Base-by-base conservation (phyloP, 352 stramenopile genomes). In the Globisporangium perplexum region DNA sequence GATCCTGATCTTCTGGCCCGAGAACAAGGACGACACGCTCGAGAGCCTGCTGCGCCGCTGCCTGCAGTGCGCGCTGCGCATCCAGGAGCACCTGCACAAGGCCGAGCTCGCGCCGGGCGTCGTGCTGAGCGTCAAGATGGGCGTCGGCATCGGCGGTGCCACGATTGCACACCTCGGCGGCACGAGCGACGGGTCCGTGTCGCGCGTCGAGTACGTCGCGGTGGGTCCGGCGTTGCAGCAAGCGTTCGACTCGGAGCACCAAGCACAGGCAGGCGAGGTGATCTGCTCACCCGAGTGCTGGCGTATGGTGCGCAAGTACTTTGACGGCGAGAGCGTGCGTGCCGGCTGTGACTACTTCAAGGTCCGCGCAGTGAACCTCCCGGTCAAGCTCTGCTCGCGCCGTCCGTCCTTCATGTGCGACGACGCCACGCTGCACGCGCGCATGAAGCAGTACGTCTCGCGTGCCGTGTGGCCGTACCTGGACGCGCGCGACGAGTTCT, bases 81-180 rank as follows among this genome's bases (percentile, higher is more conserved):
- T 98, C 50, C 93, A 98, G 65, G 71, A 84, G n/a, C 68, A 95
- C 48, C 60, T 98, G 38, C 77, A 97, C 65, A 60, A 91, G 46
- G 86, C 83, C 3, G 79, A 96, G 59, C 71, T 97, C 14, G 88
- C 81, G 4, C 75, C 70, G 12, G 82, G 81, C 23, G 90, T 97
- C 4, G 80, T 91, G 31, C 63, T 98, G n/a, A 96, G 84, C 62
- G 90, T 97, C n/a, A 98, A 98, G 65, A 95, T 97, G 53, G 92
- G 92, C 14, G 88, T 98, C 42, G 92, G 92, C 15, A 80, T 96
- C 26, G 92, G 92, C 11, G 72, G 82, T 50, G 77, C 82, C 51
- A 95, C 83, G 20, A 89, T 95, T 50, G 84, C 83, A 22, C 90
- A 98, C 52, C 68, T 98, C 2, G 92, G 92, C 22, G 92, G 92